Percentiles rank a stretch among this genome's conserved stretches.
These are phyloP conservation scores for Mycosphaerella arachidis DNA, from an alignment of 2,329 filamentous ascomycete genomes.

Conservation along the genomic window DNA sequence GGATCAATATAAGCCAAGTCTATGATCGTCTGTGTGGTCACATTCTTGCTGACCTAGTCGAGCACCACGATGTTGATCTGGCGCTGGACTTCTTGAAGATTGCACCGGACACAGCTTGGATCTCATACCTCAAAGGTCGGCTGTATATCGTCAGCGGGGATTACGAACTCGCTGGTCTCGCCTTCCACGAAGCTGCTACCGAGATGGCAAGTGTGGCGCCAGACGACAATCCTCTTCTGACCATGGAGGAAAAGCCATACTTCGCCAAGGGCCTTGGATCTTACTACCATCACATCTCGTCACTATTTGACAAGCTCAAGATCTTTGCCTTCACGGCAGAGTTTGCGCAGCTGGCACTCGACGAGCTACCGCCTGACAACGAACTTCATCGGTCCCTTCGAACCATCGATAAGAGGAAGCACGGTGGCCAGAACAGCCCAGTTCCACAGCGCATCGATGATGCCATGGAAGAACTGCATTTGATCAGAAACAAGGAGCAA, in stretches of 20 bases:
- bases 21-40: slow-evolving; percentile 38
- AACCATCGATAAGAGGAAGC: slow-evolving; percentile 27
- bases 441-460: slow-evolving; percentile 24
- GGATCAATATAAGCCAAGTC: slow-evolving; percentile 34
- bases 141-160: slow-evolving; percentile 70
- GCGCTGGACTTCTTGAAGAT: slow-evolving; percentile 64
- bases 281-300: slow-evolving; percentile 83
- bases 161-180: slow-evolving; percentile 64
- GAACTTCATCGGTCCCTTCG: slow-evolving; percentile 24
- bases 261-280: slow-evolving; percentile 70
- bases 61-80: slow-evolving; percentile 43
- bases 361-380: slow-evolving; percentile 21
- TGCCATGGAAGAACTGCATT: slow-evolving; percentile 31
- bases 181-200: slow-evolving; percentile 70
- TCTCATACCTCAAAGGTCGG: slow-evolving; percentile 76
- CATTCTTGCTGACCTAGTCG: slow-evolving; percentile 43
- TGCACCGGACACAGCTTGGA: slow-evolving; percentile 51
- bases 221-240: slow-evolving; percentile 57
- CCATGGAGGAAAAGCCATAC: slow-evolving; percentile 63
- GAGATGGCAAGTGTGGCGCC: slow-evolving; percentile 24
- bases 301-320: slow-evolving; percentile 73
- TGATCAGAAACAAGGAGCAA: slow-evolving; percentile 34
- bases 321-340: slow-evolving; percentile 77
- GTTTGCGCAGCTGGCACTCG: slow-evolving; percentile 57
- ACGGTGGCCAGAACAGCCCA: slow-evolving; percentile 26